Evolutionary conservation across 1,284 basidiomycete species (phyloP).

Genomic region (Papiliotrema laurentii): DNA sequence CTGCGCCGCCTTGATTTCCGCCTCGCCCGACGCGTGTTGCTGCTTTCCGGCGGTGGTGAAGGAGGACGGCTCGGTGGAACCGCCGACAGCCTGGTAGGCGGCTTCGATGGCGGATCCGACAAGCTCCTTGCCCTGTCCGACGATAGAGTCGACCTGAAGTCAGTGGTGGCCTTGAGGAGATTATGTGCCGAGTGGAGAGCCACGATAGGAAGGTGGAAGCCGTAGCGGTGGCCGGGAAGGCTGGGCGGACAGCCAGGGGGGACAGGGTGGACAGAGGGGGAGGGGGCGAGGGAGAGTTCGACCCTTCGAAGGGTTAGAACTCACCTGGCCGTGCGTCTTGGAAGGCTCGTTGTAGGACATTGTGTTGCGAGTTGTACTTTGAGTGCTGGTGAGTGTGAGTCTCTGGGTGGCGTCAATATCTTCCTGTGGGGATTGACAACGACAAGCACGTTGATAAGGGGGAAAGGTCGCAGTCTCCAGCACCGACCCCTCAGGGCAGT

Average conservation of each 20-base stretch:
- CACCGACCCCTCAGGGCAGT: too few species aligned
- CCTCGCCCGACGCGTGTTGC: constrained; percentile 57
- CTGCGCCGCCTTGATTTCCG: constrained; percentile 45
- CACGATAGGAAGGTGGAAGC: background rate
- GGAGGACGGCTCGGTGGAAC: constrained; percentile 29
- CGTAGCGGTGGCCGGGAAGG: background rate
- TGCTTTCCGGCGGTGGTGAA: constrained; percentile 56
- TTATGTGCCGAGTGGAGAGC: background rate
- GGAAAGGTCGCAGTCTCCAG: background rate
- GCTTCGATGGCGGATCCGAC: constrained; percentile 58
- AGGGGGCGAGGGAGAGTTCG: background rate
- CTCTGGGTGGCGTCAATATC: background rate
- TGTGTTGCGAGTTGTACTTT: constrained; percentile 9
- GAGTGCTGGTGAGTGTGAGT: constrained; percentile 6
- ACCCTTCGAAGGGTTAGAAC: constrained; percentile 51
- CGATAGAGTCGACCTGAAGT: constrained; percentile 40
- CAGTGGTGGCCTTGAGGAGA: background rate
- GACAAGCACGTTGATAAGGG: background rate
- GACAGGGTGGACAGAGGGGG: background rate
- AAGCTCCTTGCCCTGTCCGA: constrained; percentile 42
- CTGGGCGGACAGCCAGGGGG: background rate
- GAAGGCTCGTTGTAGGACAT: constrained; percentile 47
- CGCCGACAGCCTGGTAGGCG: constrained; percentile 47
- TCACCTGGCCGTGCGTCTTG: constrained; percentile 60
- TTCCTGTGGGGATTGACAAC: background rate